Percentiles rank a stretch among this genome's conserved stretches.
These are phyloP conservation scores for Pyrenophora graminea DNA, from an alignment of 2,329 filamentous ascomycete genomes.

Conservation along the genomic window DNA sequence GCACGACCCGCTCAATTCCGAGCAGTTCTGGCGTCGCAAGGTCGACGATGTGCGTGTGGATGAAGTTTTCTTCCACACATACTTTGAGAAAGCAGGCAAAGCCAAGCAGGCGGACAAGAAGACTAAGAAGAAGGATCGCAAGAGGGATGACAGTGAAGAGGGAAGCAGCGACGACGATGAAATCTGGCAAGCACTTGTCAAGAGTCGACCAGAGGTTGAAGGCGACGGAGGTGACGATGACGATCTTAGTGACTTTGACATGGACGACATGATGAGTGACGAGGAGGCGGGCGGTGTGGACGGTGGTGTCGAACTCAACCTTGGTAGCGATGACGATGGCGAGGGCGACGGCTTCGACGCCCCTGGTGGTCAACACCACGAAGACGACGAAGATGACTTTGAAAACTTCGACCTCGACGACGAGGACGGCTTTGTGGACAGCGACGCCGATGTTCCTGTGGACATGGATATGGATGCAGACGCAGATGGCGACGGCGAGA, in stretches of 20 bases:
- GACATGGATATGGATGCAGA: slow-evolving; percentile 51
- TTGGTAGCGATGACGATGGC: slow-evolving; percentile 55
- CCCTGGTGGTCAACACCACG: slow-evolving; percentile 45
- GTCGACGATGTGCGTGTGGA: slow-evolving; percentile 84
- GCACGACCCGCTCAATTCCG: slow-evolving; percentile 75
- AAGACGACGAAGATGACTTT: slow-evolving; percentile 41
- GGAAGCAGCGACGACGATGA: slow-evolving; percentile 75
- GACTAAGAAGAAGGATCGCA: slow-evolving; percentile 55
- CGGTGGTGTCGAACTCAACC: slow-evolving; percentile 50
- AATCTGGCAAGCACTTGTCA: slow-evolving; percentile 89
- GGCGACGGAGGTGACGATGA: slow-evolving; percentile 65
- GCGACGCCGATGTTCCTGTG: slow-evolving; percentile 59
- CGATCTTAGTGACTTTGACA: slow-evolving; percentile 58
- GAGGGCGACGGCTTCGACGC: slow-evolving; percentile 38
- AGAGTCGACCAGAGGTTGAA: slow-evolving; percentile 77
- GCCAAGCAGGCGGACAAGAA: slow-evolving; percentile 61
- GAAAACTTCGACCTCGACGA: slow-evolving; percentile 55
- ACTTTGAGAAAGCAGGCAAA: slow-evolving; percentile 74
- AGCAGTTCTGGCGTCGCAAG: slow-evolving; percentile 90
- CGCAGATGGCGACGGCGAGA: slow-evolving; percentile 48
- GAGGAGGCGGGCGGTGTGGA: slow-evolving; percentile 53
- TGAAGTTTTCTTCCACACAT: slow-evolving; percentile 97
- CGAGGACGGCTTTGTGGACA: slow-evolving; percentile 59
- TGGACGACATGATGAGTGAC: slow-evolving; percentile 50
- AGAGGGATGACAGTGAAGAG: slow-evolving; percentile 47